Evolutionary conservation across 2,329 filamentous ascomycete genomes (phyloP), one percentile per base, ranked within the genome.

Genomic region (Aspergillus calidoustus): DNA sequence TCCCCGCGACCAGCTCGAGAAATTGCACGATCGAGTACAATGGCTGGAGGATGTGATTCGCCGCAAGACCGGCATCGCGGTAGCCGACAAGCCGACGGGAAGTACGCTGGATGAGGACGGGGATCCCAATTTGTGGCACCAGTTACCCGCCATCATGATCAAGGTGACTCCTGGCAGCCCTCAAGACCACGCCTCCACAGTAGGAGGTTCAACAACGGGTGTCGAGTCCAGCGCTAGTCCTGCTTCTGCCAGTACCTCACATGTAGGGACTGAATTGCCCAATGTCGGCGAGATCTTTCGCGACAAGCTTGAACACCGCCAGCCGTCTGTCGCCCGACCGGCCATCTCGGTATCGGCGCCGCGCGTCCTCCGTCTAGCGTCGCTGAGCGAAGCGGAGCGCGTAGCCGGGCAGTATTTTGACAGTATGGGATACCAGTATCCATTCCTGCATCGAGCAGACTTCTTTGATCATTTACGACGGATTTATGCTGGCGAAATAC

Each of bases 251-350:
- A 34, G 61, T 57, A 48, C 71, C 49, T 34, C 68, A 50, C 15
- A 60, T 51, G 30, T 76, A 23, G 72, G 72, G 0, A 67, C 71
- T 0, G 74, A 76, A 51, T 60, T 78, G 13, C 76, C 76, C 9
- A 77, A 78, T 43, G 74, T 78, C 6, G 74, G 76, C 11, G 76
- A 78, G 59, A 76, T 78, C 43, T 77, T 78, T 65, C 73, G 76
- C 49, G 75, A 78, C 60, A 71, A 77, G 50, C 62, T 78, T 8
- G 76, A 78, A 64, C 72, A 78, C 57, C 74, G 76, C 22, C 71
- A 72, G 15, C 74, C 71, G 15, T 73, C 74, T 1, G 66, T 76
- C 9, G 73, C 76, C 15, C 74, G 76, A 22, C 72, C 74, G 5
- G 44, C 64, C 17, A 59, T 71, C 11, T 71, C 71, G 9, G 69